Base-by-base conservation (phyloP, 1,139 yeast species). In the Hyphopichia buzzinii region DNA sequence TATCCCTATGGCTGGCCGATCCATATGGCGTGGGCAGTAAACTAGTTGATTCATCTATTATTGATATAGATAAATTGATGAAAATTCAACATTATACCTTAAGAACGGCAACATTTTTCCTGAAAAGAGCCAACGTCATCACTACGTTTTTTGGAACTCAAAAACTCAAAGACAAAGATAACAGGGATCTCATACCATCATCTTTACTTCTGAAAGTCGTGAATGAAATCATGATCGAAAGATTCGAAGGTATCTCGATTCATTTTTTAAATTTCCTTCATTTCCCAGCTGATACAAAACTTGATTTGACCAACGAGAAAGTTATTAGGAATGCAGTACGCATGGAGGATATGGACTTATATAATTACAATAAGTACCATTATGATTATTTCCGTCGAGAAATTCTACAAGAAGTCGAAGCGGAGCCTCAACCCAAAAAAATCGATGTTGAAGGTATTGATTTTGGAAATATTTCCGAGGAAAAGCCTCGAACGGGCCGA, bases 211-310 rank as follows among this genome's bases (percentile, higher is more conserved):
- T 29, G n/a, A 24, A 37, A 5, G 39, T 36, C 15, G 26, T 55
- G 14, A 55, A 56, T 34, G 65, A 60, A 37, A 40, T 60, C 2
- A 50, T 51, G 46, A 48, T 60, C 11, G 37, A 43, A 7, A 34
- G 38, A 11, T 58, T 60, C 40, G 48, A 38, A 23, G 35, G 36
- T 1, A 46, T 49, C 5, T 31, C 36, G 17, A 44, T 55, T 26
- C 39, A 40, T n/a, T 47, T 29, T 22, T 48, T 42, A 34, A 45
- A 53, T 38, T 55, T 43, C 39, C 26, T 47, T 4, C 62, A 56
- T 39, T 39, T 55, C n/a, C 58, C 59, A 1, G 22, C 28, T 8
- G 40, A 38, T 16, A 39, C 46, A 10, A 38, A 34, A 19, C 33
- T 52, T 10, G 28, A 33, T 13, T 17, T 33, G 7, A 15, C 23